Base-by-base conservation (phyloP, 1,284 basidiomycete species). In the Vanrija sp. region DNA sequence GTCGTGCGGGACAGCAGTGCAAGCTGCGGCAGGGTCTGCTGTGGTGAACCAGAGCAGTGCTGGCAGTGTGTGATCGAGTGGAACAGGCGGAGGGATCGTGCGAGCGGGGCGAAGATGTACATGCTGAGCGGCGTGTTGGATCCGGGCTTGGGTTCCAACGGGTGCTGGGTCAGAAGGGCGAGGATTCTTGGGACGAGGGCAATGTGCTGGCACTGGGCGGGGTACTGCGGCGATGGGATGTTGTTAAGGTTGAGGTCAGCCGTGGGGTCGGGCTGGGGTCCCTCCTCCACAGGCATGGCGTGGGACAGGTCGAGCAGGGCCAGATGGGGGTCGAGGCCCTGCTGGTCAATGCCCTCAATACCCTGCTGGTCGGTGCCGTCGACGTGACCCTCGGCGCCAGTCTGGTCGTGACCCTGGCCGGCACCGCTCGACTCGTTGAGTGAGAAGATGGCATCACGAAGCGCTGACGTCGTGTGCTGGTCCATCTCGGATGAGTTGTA, bases 381-480 rank as follows among this genome's bases (percentile, higher is more conserved):
- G 7, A 45, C 51, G 39, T 47, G 5, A 15, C 58, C 69, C 38
- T 68, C 65, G 5, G 48, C 55, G 14, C 59, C 57, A 4, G 54
- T 58, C 3, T 55, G 63, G 7, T 65, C 63, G 19, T 56, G 15
- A 44, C 57, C 55, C 14, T 56, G 64, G n/a, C 51, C 59, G 18
- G 54, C 61, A 28, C 47, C 59, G 15, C 60, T 58, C 26, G 68
- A 71, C 54, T 74, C 72, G 62, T 73, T 72, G 19, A 75, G 63
- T n/a, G 69, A 72, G 64, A 75, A 75, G 49, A 75, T 75, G 54
- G 73, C 73, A 47, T 75, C 73, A 28, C 73, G 68, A 5, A 75
- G 63, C 3, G 73, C 73, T 6, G 73, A 75, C 1, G 73, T 75
- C 25, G 73, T 73, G 58, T 75, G 73, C 56, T 72, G 72, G 51